Conservation (phyloP, 1,284 basidiomycete genomes). For the Wolfiporia cocos region DNA sequence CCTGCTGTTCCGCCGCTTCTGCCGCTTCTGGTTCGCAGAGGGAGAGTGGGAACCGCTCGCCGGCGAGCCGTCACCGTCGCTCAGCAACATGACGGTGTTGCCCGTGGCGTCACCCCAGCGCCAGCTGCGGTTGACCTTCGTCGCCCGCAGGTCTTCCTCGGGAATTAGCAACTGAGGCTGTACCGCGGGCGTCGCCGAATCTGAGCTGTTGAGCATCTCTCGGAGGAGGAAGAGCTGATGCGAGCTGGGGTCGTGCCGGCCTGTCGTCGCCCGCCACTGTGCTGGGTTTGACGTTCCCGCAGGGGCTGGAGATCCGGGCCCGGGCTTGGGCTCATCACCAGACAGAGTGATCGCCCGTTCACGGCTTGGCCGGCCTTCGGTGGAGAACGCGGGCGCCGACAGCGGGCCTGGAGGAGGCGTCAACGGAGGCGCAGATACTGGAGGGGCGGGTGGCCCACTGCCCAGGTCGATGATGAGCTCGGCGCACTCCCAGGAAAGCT, state of each 20-base stretch:
- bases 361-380: slow-evolving; percentile 36
- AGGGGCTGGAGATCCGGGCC: slow-evolving; percentile 25
- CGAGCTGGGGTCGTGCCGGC: slow-evolving; percentile 62
- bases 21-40: slow-evolving; percentile 4
- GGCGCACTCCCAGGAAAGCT: slow-evolving; percentile 85
- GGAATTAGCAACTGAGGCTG: slow-evolving; percentile 17
- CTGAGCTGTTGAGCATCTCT: slow-evolving; percentile 43
- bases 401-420: slow-evolving; percentile 9
- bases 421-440: slow-evolving; percentile 19
- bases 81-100: slow-evolving; percentile 68
- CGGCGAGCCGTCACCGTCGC: slow-evolving; percentile 47
- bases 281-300: slow-evolving; percentile 33
- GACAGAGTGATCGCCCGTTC: slow-evolving; percentile 68
- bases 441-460: slow-evolving; percentile 33
- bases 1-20: slow-evolving; percentile 51
- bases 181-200: slow-evolving; percentile 24
- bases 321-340: slow-evolving; percentile 49
- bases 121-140: slow-evolving; percentile 51
- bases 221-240: slow-evolving; percentile 43
- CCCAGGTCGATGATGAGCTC: slow-evolving; percentile 81
- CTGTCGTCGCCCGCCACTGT: slow-evolving; percentile 71
- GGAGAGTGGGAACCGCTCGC: slow-evolving; percentile 1
- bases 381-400: slow-evolving; percentile 13
- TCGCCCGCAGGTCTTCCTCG: slow-evolving; percentile 25
- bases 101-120: slow-evolving; percentile 67